These are phyloP conservation scores for Dothidotthia symphoricarpi DNA, from an alignment of 2,329 filamentous ascomycete species.

Conservation along the genomic window DNA sequence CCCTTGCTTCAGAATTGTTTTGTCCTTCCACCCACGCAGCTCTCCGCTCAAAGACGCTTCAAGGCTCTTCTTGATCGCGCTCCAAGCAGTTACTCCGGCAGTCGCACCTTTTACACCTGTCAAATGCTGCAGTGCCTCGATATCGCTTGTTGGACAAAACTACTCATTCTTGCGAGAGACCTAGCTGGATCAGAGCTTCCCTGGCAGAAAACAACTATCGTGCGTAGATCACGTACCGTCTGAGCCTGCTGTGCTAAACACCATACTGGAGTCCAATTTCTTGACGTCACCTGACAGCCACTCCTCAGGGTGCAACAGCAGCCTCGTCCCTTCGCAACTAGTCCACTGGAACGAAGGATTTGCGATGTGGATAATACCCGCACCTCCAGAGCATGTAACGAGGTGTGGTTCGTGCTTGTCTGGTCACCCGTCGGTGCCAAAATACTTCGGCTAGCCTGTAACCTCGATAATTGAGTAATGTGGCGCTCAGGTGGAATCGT, in stretches of 20 bases:
- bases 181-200: neutral
- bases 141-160: conserved; percentile 18
- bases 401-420: conserved; percentile 12
- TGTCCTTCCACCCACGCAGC: conserved; percentile 11
- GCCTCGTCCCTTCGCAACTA: conserved; percentile 14
- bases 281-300: conserved; percentile 23
- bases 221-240: conserved; percentile 40
- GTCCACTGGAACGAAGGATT: conserved; percentile 15
- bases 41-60: conserved; percentile 6
- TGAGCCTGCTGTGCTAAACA: conserved; percentile 8
- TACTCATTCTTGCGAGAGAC: conserved; percentile 18
- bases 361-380: conserved; percentile 26
- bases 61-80: conserved; percentile 6
- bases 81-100: conserved; percentile 26
- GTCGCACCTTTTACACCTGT: conserved; percentile 32
- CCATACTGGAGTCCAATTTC: conserved; percentile 24
- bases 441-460: conserved; percentile 14
- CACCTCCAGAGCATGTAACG: conserved; percentile 21
- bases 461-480: conserved; percentile 25
- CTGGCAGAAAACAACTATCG: neutral
- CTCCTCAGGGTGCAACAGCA: conserved; percentile 8
- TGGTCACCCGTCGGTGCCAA: too few species aligned
- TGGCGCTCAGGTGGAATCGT: conserved; percentile 21
- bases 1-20: conserved; percentile 60
- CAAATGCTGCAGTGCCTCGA: conserved; percentile 16